Evolutionary conservation across 2,329 filamentous ascomycete species (phyloP).

Genomic region (Curvularia spicifera): DNA sequence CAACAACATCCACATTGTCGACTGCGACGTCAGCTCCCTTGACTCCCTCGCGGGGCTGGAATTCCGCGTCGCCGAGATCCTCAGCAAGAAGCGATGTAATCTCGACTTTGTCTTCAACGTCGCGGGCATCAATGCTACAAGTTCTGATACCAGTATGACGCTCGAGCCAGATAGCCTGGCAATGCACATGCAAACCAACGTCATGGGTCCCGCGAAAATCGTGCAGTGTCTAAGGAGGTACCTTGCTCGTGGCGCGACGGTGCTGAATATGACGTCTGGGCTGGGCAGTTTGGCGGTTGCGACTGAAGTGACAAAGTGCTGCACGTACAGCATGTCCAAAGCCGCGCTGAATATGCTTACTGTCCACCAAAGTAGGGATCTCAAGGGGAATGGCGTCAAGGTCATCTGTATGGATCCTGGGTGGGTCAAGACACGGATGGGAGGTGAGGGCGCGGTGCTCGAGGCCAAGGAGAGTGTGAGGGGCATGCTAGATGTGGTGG

Average conservation of each 20-base stretch:
- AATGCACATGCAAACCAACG: conserved; percentile 55
- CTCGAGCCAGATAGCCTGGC: conserved; percentile 49
- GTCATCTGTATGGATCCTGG: conserved; percentile 55
- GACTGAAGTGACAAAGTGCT: conserved; percentile 43
- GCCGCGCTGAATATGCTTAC: conserved; percentile 55
- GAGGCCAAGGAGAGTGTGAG: conserved; percentile 48
- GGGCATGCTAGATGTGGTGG: conserved; percentile 49
- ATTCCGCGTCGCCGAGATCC: conserved; percentile 44
- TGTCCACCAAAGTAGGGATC: conserved; percentile 50
- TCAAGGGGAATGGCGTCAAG: conserved; percentile 37
- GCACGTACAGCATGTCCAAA: conserved; percentile 54
- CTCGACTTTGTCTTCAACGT: conserved; percentile 54
- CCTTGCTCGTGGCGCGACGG: conserved; percentile 38
- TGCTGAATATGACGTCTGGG: conserved; percentile 48
- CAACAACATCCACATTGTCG: conserved; percentile 49
- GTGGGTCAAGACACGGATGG: conserved; percentile 56
- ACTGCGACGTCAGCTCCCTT: conserved; percentile 48
- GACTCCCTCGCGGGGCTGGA: conserved; percentile 46
- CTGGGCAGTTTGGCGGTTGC: conserved; percentile 43
- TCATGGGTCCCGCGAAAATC: conserved; percentile 56
- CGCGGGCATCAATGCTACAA: conserved; percentile 51
- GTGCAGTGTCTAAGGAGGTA: conserved; percentile 49
- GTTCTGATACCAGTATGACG: conserved; percentile 48
- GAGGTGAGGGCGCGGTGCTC: conserved; percentile 51
- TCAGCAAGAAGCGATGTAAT: conserved; percentile 44